Evolutionary conservation across 106 monocot genomes (phyloP), one percentile per base, ranked within the genome.

Genomic region (Dioscorea alata): DNA sequence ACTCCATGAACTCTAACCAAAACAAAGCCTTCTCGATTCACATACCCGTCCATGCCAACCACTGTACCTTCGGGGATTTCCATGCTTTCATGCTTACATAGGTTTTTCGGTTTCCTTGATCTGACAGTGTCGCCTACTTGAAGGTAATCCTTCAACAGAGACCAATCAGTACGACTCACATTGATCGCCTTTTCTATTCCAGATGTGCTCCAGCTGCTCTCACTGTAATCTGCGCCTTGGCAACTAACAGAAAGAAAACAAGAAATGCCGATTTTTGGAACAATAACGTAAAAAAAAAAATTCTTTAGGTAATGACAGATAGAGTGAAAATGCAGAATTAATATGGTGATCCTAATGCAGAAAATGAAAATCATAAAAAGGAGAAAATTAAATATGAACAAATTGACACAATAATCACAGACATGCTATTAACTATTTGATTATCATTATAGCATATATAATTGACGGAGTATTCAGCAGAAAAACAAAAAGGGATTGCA

Each of bases 81-180:
- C 95, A 96, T 96, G 71, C 66, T 86, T 33, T 79, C 80, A 2
- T 72, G 72, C 24, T 65, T 83, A 75, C 79, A 80, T 16, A 69
- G 70, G 52, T 84, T 76, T 59, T 71, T 96, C n/a, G 75, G 73
- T 73, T 88, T 96, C 67, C 91, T 71, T 10, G 91, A 96, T 2
- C 95, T 86, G n/a, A 91, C 91, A 4, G 28, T 78, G 71, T 96
- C 95, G 50, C 91, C 95, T 17, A 96, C 80, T 74, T 82, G 79
- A 21, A 96, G 76, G 8, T 31, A 52, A 58, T 91, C 91, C 77
- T 96, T 96, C 57, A 78, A 59, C 23, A 88, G 68, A 19, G 76
- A 84, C 95, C 95, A 95, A 32, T 95, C 75, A 34, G 77, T 88
- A 61, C 60, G 57, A 56, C 52, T 69, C 20, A 21, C 33, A 18